phyloP scores from a whole-genome alignment of 2,329 filamentous ascomycete genomes.

The Colletotrichum lentis region DNA sequence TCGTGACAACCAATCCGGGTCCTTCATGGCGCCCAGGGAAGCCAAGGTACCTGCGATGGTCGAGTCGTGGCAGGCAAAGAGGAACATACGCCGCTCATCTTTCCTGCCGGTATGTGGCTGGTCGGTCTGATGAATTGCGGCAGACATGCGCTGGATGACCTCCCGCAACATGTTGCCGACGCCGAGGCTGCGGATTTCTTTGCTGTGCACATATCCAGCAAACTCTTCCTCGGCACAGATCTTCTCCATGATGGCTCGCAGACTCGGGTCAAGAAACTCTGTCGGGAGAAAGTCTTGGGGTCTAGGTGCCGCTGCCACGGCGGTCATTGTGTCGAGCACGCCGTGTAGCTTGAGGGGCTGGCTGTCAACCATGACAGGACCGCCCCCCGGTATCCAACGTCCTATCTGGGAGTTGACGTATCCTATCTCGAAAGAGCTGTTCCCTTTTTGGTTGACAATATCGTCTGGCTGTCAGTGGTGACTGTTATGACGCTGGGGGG shows the following conservation, averaged over 20 bases:
- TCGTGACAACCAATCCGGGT: neutral
- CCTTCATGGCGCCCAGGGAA: neutral
- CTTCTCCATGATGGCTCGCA: slow-evolving; percentile 1
- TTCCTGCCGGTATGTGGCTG: neutral
- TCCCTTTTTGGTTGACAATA: neutral
- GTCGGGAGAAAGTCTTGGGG: neutral
- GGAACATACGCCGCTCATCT: neutral
- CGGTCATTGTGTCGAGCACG: neutral
- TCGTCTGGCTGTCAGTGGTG: neutral
- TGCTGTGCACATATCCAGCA: neutral
- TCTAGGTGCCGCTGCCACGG: neutral
- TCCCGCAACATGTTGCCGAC: neutral
- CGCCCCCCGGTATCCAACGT: neutral
- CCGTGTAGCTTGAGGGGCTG: neutral
- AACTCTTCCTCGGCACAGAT: neutral
- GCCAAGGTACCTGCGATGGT: neutral
- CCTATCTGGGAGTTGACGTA: neutral
- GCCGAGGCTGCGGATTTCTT: neutral
- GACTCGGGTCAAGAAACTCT: neutral
- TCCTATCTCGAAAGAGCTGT: neutral
- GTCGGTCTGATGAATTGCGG: neutral
- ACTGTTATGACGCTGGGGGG: neutral
- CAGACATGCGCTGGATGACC: neutral
- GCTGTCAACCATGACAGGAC: neutral
- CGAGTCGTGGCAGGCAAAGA: neutral